A percentile compares a stretch with the other conserved stretches of the same genome.
These are phyloP conservation scores for Termitomyces heimii DNA, from an alignment of 768 basidiomycete genomes.

Conservation along the genomic window DNA sequence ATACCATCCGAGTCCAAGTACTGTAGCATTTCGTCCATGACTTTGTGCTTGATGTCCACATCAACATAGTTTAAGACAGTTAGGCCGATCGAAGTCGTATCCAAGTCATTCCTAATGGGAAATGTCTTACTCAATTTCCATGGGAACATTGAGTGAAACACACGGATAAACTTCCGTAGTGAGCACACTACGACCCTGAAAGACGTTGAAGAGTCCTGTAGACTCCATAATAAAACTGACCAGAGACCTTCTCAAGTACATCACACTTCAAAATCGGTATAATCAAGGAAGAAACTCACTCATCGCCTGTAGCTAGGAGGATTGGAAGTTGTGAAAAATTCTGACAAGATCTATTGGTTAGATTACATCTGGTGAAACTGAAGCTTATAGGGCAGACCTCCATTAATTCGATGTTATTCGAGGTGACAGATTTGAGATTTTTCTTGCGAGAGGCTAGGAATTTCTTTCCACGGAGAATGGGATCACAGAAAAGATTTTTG, in stretches of 20 bases:
- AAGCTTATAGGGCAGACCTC: background rate
- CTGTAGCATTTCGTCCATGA: background rate
- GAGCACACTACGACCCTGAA: background rate
- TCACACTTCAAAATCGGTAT: no score
- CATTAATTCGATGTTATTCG: background rate
- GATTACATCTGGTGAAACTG: background rate
- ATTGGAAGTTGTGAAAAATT: background rate
- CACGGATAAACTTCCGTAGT: background rate
- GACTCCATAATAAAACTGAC: background rate
- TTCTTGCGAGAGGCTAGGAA: background rate
- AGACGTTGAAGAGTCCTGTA: background rate
- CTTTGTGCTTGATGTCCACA: background rate
- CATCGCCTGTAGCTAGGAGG: background rate
- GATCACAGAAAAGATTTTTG: background rate
- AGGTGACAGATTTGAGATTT: background rate
- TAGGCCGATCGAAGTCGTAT: background rate
- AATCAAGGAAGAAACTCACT: background rate
- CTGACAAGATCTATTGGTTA: background rate
- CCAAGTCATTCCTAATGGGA: background rate
- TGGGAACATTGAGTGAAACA: background rate
- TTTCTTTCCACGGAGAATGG: background rate
- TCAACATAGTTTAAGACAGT: background rate
- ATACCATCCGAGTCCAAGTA: background rate
- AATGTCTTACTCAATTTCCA: background rate
- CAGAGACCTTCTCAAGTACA: background rate